Evolutionary conservation across 192 early-diverging fungal species (phyloP).

Genomic region (Umbelopsis ramanniana): DNA sequence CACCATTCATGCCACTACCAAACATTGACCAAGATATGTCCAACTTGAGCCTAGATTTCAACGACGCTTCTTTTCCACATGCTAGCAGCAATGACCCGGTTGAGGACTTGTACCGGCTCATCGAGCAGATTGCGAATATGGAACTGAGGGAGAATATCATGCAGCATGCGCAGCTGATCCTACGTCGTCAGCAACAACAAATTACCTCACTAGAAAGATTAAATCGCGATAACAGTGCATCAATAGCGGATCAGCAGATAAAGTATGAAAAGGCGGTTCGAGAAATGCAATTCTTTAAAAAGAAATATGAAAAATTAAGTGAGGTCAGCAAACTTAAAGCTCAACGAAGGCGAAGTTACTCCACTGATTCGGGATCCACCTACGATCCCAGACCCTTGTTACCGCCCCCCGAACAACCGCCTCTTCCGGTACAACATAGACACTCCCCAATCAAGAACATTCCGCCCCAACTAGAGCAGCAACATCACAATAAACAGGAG

Average conservation of each 20-base stretch:
- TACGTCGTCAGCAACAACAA: conserved; percentile 11
- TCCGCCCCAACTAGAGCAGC: conserved; percentile 11
- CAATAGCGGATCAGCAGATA: conserved; percentile 13
- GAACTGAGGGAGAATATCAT: neutral
- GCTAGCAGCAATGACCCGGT: neutral
- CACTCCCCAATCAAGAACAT: conserved; percentile 15
- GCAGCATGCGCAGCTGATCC: neutral
- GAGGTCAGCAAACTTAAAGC: conserved; percentile 18
- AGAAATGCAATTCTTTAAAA: conserved; percentile 44
- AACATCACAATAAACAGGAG: neutral
- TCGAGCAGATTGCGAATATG: conserved; percentile 17
- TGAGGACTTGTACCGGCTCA: conserved; percentile 1
- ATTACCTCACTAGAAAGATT: conserved; percentile 1
- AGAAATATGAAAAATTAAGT: conserved; percentile 33
- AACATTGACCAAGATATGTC: conserved; percentile 23
- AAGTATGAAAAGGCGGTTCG: conserved; percentile 44
- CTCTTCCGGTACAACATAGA: conserved; percentile 13
- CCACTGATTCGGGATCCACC: conserved; percentile 15
- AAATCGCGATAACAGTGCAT: conserved; percentile 1
- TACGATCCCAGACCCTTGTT: conserved; percentile 3
- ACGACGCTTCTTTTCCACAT: neutral
- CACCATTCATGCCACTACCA: conserved; percentile 11
- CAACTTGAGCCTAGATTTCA: conserved; percentile 17
- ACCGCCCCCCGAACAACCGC: neutral
- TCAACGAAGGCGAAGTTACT: conserved; percentile 15